Conservation (phyloP, 345 rosid species). For the Eucalyptus regnans region DNA sequence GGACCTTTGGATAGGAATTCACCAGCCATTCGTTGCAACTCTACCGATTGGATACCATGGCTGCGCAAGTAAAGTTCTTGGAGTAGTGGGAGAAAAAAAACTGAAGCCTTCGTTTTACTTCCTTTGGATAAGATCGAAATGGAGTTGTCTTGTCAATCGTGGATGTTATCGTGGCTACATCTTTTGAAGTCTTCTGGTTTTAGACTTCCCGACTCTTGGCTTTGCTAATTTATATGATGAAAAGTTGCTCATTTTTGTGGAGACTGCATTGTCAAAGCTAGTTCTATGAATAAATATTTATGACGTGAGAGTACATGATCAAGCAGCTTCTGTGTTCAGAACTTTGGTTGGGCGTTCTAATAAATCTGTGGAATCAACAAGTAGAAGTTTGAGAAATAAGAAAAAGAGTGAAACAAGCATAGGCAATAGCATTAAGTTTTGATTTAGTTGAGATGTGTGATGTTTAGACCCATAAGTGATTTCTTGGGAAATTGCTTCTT, state of each 20-base stretch:
- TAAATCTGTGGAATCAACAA: background rate
- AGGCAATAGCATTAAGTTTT: background rate
- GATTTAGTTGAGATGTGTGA: background rate
- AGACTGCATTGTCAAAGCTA: background rate
- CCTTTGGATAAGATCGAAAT: background rate
- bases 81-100: conserved; percentile 74
- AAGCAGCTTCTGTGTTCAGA: background rate
- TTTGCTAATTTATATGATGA: background rate
- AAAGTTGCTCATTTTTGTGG: background rate
- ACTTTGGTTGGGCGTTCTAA: background rate
- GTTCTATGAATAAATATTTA: background rate
- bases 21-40: conserved; percentile 68
- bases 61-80: conserved; percentile 75
- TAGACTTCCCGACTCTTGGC: background rate
- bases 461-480: background rate
- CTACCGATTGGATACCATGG: conserved; percentile 72
- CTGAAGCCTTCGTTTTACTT: background rate
- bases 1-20: conserved; percentile 81
- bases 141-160: background rate
- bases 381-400: background rate
- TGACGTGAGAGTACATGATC: background rate
- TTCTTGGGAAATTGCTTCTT: background rate
- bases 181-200: background rate
- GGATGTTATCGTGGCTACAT: background rate
- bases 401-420: background rate